Percentiles rank a stretch among this genome's conserved stretches.
These are phyloP conservation scores for Monosporozyma unispora DNA, from an alignment of 805 yeast species.

Conservation along the genomic window DNA sequence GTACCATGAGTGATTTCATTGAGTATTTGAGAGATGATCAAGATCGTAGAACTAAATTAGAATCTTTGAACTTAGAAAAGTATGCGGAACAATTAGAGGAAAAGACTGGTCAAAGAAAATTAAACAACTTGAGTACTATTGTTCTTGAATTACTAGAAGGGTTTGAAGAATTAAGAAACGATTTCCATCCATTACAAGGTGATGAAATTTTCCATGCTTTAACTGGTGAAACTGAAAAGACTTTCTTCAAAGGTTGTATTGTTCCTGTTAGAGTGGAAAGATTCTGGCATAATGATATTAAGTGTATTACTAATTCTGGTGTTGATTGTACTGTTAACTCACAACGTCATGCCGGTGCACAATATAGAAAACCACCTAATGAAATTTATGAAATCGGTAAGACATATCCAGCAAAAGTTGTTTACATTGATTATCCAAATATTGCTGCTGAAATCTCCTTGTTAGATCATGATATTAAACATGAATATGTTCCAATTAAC, in stretches of 20 bases:
- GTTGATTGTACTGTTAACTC: conserved; percentile 52
- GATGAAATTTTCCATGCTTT: conserved; percentile 77
- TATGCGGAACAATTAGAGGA: conserved; percentile 83
- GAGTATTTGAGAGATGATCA: conserved; percentile 49
- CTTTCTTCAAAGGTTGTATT: conserved; percentile 59
- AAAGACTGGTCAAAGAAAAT: conserved; percentile 30
- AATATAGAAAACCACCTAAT: conserved; percentile 38
- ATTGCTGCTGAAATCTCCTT: conserved; percentile 70
- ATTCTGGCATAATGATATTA: conserved; percentile 34
- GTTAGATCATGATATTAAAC: conserved; percentile 53
- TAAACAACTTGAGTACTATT: conserved; percentile 29
- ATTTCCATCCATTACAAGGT: conserved; percentile 54
- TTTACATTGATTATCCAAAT: conserved; percentile 59
- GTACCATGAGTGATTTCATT: conserved; percentile 32
- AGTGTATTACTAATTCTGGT: conserved; percentile 47
- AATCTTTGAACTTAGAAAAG: conserved; percentile 80
- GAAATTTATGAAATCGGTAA: conserved; percentile 52
- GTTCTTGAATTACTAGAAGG: conserved; percentile 71
- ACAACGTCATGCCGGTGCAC: conserved; percentile 38
- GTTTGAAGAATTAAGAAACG: conserved; percentile 75
- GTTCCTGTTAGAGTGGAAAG: conserved; percentile 66
- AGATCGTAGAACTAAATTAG: conserved; percentile 74
- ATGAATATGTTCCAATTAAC: conserved; percentile 34
- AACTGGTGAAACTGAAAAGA: conserved; percentile 73
- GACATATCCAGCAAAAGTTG: conserved; percentile 76